Evolutionary conservation across 2,329 filamentous ascomycete genomes (phyloP).

Genomic region (Pseudogymnoascus sp.): DNA sequence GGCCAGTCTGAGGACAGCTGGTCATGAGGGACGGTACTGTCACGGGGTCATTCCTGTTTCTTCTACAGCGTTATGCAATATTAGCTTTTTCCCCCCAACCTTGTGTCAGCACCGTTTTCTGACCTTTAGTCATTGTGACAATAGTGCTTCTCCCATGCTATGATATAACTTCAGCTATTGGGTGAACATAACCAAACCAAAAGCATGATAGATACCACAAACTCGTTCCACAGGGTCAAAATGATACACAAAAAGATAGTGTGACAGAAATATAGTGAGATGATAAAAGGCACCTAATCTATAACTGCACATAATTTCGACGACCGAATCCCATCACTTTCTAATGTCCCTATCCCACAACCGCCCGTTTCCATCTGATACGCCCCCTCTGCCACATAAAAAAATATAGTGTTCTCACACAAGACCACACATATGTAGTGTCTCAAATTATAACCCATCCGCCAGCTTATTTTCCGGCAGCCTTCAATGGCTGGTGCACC

Average conservation of each 20-base stretch:
- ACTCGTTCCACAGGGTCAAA: not conserved
- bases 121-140: no score
- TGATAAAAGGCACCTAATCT: not conserved
- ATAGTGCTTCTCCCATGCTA: no score
- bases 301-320: constrained; percentile 4
- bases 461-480: not conserved
- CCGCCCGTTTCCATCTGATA: not conserved
- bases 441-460: not conserved
- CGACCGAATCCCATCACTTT: not conserved
- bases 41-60: no score
- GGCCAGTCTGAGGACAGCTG: no score
- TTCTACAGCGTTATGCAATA: no score
- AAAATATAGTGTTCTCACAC: not conserved
- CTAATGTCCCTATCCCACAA: not conserved
- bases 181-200: not conserved
- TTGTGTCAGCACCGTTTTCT: no score
- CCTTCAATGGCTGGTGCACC: not conserved
- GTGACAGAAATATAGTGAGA: not conserved
- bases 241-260: not conserved
- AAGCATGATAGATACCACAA: not conserved
- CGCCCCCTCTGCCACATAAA: not conserved
- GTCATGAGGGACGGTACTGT: no score
- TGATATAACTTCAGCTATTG: not conserved
- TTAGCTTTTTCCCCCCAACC: no score
- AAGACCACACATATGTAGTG: not conserved